phyloP scores from a whole-genome alignment of 257 asterid genomes.

The Plectranthus barbatus region DNA sequence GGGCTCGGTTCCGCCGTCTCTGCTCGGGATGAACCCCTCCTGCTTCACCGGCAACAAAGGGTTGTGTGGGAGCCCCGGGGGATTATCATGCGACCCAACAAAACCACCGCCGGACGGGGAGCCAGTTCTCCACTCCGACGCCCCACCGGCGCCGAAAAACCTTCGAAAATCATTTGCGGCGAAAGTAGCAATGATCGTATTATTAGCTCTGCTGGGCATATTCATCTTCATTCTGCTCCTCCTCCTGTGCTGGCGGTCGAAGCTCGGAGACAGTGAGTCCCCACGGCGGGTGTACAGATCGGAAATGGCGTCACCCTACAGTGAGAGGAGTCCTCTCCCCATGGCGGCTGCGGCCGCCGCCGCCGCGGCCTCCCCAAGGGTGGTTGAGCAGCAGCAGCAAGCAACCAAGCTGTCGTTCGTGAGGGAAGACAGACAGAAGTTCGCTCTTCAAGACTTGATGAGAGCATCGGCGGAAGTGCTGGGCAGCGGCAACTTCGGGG shows the following conservation, averaged over 20 bases:
- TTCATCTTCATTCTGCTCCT: slow-evolving; percentile 33
- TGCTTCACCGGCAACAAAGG: slow-evolving; percentile 68
- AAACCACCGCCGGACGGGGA: slow-evolving; percentile 35
- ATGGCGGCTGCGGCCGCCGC: not conserved
- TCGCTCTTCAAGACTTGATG: slow-evolving; percentile 71
- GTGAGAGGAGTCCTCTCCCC: not conserved
- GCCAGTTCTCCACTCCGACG: slow-evolving; percentile 25
- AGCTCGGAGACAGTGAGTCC: slow-evolving; percentile 7
- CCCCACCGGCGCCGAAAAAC: no score
- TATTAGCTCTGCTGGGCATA: slow-evolving; percentile 29
- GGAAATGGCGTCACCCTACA: slow-evolving; percentile 8
- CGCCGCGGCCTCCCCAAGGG: no score
- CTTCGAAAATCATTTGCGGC: slow-evolving; percentile 11
- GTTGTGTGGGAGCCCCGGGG: slow-evolving; percentile 66
- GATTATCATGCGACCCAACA: slow-evolving; percentile 30
- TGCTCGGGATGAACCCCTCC: slow-evolving; percentile 41
- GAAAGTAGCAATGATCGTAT: slow-evolving; percentile 20
- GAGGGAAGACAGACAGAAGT: slow-evolving; percentile 54
- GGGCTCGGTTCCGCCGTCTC: slow-evolving; percentile 57
- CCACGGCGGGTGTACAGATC: slow-evolving; percentile 11
- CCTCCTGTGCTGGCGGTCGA: slow-evolving; percentile 17
- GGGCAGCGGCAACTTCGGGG: slow-evolving; percentile 83
- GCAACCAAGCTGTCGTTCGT: slow-evolving; percentile 53
- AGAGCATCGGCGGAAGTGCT: slow-evolving; percentile 87
- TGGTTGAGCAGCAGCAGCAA: slow-evolving; percentile 10